These are phyloP conservation scores for Paraphoma sp. DNA, from an alignment of 2,329 filamentous ascomycete genomes.

Conservation along the genomic window DNA sequence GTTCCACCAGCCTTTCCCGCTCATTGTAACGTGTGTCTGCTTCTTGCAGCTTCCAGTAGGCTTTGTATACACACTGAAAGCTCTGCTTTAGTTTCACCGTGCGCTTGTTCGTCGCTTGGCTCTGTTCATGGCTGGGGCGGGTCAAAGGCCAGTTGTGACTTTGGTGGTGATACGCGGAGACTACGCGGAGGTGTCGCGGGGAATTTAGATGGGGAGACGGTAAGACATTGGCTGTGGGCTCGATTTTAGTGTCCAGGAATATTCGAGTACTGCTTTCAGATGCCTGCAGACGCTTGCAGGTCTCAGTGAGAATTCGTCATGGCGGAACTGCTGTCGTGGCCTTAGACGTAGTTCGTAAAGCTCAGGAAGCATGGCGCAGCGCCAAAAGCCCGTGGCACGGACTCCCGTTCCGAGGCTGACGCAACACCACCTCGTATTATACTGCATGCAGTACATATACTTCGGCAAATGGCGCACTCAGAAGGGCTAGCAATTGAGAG, in stretches of 20 bases:
- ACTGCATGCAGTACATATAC: too few relatives aligned
- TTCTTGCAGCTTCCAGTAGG: neutral
- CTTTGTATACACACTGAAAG: slow-evolving; percentile 4
- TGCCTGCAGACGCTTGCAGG: neutral
- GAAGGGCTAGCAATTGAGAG: too few relatives aligned
- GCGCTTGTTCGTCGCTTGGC: slow-evolving; percentile 32
- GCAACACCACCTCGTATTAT: slow-evolving; percentile 3
- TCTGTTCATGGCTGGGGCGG: slow-evolving; percentile 38
- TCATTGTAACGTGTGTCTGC: slow-evolving; percentile 26
- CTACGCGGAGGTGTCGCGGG: slow-evolving; percentile 32
- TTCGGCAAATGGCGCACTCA: too few relatives aligned
- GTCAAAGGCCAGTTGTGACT: slow-evolving; percentile 37
- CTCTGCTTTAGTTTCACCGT: slow-evolving; percentile 37
- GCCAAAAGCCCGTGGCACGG: slow-evolving; percentile 9
- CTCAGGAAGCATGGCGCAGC: slow-evolving; percentile 15
- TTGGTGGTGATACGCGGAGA: slow-evolving; percentile 30
- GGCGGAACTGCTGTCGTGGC: slow-evolving; percentile 22
- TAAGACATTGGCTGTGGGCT: neutral
- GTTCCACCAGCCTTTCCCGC: slow-evolving; percentile 51
- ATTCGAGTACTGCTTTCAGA: neutral
- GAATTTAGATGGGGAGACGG: slow-evolving; percentile 10
- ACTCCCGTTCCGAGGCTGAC: slow-evolving; percentile 13
- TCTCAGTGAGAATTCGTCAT: neutral
- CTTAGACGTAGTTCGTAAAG: slow-evolving; percentile 18
- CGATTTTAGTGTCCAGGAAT: neutral